These are phyloP conservation scores for Phytophthora vignae DNA, from an alignment of 352 stramenopile genomes.

Conservation along the genomic window DNA sequence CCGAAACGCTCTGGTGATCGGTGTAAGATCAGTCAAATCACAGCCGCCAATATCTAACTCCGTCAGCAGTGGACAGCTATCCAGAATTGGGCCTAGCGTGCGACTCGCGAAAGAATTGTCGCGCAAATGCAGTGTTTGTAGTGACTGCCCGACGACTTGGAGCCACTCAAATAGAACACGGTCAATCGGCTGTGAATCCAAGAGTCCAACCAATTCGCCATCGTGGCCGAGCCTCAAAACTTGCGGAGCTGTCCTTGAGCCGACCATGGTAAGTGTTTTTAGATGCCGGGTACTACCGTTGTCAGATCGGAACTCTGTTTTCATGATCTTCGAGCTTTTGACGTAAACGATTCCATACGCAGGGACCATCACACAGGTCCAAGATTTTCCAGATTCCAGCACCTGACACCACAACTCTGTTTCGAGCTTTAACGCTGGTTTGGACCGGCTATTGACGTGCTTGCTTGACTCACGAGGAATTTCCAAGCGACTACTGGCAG, in stretches of 20 bases:
- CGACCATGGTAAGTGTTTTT: constrained; percentile 44
- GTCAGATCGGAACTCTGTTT: constrained; percentile 7
- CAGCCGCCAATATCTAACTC: constrained; percentile 52
- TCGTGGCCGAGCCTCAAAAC: constrained; percentile 11
- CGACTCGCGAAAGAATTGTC: constrained; percentile 35
- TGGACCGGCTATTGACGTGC: background rate
- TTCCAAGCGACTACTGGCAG: constrained; percentile 20
- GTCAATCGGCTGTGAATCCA: constrained; percentile 8
- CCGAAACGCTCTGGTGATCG: constrained; percentile 40
- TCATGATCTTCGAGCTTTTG: constrained; percentile 22
- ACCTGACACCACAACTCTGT: constrained; percentile 30
- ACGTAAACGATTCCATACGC: constrained; percentile 48
- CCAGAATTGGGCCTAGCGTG: constrained; percentile 37
- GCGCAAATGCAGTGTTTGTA: constrained; percentile 42
- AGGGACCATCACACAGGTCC: constrained; percentile 43
- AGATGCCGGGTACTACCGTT: constrained; percentile 14
- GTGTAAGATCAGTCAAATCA: constrained; percentile 39
- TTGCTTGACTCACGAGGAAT: constrained; percentile 17
- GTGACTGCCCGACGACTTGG: constrained; percentile 19
- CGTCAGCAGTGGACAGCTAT: constrained; percentile 42
- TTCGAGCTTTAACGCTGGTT: constrained; percentile 18
- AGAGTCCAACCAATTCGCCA: background rate
- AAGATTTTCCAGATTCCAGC: constrained; percentile 19
- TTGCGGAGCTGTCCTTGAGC: constrained; percentile 24
- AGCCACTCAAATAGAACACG: constrained; percentile 34